These are phyloP conservation scores for Colletotrichum noveboracense DNA, from an alignment of 2,329 filamentous ascomycete species.

Conservation along the genomic window DNA sequence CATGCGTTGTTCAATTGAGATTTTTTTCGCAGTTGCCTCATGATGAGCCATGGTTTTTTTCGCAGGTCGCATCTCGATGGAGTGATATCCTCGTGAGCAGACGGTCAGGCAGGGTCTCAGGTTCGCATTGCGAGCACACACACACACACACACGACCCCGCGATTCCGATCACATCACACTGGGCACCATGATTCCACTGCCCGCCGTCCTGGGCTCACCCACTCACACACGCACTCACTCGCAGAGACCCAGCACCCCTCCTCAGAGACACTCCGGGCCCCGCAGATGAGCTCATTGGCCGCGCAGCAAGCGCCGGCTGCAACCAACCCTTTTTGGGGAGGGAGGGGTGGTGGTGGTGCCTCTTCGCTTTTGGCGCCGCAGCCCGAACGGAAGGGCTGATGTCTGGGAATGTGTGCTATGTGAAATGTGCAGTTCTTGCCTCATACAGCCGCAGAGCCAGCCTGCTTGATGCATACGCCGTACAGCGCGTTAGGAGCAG, in stretches of 20 bases:
- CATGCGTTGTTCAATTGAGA: background rate
- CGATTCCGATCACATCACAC: conserved; percentile 17
- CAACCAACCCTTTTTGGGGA: background rate
- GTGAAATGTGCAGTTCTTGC: background rate
- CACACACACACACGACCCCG: conserved; percentile 5
- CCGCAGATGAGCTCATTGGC: conserved; percentile 6
- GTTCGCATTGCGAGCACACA: background rate
- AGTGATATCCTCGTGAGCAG: background rate
- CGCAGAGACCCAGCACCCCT: background rate
- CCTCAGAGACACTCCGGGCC: background rate
- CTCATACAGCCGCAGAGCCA: background rate
- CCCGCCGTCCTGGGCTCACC: conserved; percentile 11
- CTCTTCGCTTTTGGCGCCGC: background rate
- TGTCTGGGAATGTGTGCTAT: background rate
- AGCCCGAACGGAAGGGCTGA: background rate
- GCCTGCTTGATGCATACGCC: background rate
- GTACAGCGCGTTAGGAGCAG: background rate
- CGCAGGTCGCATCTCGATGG: background rate
- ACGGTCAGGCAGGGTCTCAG: background rate
- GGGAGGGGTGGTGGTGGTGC: background rate
- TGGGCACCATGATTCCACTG: background rate
- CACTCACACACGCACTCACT: background rate
- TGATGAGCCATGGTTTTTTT: background rate
- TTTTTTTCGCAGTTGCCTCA: background rate
- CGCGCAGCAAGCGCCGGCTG: conserved; percentile 4